Conservation (phyloP, 164 flowering plant species). For the Liquidambar formosana region DNA sequence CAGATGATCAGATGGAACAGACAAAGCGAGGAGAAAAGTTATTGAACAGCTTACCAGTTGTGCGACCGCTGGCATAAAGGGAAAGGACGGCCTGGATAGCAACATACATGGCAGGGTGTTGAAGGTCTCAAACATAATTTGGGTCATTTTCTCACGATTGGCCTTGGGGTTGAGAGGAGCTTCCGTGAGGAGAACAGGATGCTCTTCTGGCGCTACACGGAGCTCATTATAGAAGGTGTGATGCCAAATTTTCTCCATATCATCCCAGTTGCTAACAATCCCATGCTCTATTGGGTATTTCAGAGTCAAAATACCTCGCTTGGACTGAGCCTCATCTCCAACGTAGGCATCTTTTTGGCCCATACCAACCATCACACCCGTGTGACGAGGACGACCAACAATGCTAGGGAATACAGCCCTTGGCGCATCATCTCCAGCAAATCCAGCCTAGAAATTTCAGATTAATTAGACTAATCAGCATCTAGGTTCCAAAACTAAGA, state of each 20-base stretch:
- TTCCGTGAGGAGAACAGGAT: conserved; percentile 79
- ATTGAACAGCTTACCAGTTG: conserved; percentile 58
- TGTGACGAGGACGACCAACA: conserved; percentile 80
- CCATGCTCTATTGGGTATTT: conserved; percentile 85
- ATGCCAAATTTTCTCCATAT: conserved; percentile 88
- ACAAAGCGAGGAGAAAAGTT: too few species aligned
- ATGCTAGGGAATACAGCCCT: conserved; percentile 83
- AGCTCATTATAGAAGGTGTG: conserved; percentile 82
- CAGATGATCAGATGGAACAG: too few species aligned
- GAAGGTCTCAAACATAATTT: conserved; percentile 82
- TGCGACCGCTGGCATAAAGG: conserved; percentile 83
- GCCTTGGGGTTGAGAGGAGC: conserved; percentile 88
- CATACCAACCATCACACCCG: conserved; percentile 91
- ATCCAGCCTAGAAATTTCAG: conserved; percentile 59
- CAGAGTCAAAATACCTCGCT: conserved; percentile 72
- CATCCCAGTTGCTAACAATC: conserved; percentile 84
- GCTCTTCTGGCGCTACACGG: conserved; percentile 85
- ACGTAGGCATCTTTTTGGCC: conserved; percentile 82
- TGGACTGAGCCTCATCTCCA: conserved; percentile 83
- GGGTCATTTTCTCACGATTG: conserved; percentile 84
- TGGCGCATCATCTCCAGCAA: conserved; percentile 90
- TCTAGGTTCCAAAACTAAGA: not conserved
- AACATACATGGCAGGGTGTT: conserved; percentile 78
- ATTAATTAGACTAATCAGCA: not conserved
- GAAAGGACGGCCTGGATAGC: conserved; percentile 83